Percentiles rank a stretch among this genome's conserved stretches.
These are phyloP conservation scores for Penicillium atrosanguineum DNA, from an alignment of 495 filamentous ascomycete genomes.

Conservation along the genomic window DNA sequence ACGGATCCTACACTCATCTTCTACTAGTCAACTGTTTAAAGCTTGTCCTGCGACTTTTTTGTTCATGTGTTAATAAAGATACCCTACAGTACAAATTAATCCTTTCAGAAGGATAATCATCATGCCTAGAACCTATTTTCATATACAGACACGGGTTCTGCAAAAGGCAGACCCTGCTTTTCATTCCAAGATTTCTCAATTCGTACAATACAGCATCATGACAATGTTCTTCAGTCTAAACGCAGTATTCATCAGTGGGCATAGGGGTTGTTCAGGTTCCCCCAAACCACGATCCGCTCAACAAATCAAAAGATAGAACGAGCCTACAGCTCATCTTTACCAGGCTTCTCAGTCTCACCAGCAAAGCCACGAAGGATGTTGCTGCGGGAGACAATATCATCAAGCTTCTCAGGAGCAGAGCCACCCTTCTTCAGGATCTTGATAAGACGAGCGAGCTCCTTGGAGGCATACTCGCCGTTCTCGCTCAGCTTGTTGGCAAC, in stretches of 20 bases:
- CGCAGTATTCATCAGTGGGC: constrained; percentile 5
- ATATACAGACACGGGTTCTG: neutral
- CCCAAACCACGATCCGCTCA: constrained; percentile 6
- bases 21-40: neutral
- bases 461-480: constrained; percentile 74
- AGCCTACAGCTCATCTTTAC: constrained; percentile 64
- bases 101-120: constrained; percentile 1
- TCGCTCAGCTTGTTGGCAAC: constrained; percentile 79
- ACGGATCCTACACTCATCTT: neutral
- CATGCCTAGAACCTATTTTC: constrained; percentile 1
- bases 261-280: neutral
- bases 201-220: constrained; percentile 18
- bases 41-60: neutral
- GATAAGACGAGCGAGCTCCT: constrained; percentile 80
- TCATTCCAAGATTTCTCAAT: constrained; percentile 11
- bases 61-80: constrained; percentile 17
- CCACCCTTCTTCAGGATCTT: constrained; percentile 82
- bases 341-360: constrained; percentile 34
- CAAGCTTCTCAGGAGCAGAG: constrained; percentile 79
- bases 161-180: neutral
- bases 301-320: constrained; percentile 4
- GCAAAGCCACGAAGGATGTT: constrained; percentile 86
- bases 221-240: constrained; percentile 3
- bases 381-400: constrained; percentile 81
- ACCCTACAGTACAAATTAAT: constrained; percentile 18